Conservation (phyloP, 2,329 filamentous ascomycete genomes). For the Colletotrichum sp. region DNA sequence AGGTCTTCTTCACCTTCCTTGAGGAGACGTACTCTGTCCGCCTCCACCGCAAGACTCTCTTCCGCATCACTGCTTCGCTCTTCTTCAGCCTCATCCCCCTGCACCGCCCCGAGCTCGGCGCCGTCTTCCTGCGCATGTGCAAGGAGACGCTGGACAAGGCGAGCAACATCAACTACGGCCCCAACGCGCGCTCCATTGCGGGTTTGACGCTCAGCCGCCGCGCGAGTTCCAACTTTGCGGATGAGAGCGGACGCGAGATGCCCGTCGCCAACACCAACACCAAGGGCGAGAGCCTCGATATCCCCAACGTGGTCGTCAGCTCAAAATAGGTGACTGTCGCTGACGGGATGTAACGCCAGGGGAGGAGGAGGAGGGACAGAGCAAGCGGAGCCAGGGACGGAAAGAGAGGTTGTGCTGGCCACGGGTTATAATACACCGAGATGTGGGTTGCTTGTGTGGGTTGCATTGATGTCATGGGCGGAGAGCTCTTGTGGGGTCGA, state of each 20-base stretch:
- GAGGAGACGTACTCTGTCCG: conserved; percentile 27
- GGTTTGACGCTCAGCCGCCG: conserved; percentile 13
- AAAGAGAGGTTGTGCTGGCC: not conserved
- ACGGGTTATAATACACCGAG: not conserved
- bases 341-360: not conserved
- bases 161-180: conserved; percentile 23
- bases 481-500: not conserved
- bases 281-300: conserved; percentile 8
- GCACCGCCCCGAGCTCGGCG: conserved; percentile 28
- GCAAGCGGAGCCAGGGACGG: not conserved
- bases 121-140: conserved; percentile 30
- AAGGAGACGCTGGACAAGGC: conserved; percentile 30
- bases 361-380: not conserved
- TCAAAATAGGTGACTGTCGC: not conserved
- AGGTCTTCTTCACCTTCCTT: conserved; percentile 30
- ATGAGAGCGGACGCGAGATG: conserved; percentile 20
- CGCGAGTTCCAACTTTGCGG: conserved; percentile 20
- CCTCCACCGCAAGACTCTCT: conserved; percentile 33
- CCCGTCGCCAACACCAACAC: conserved; percentile 1
- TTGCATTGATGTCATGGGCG: conserved; percentile 6
- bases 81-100: conserved; percentile 34
- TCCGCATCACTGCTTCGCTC: conserved; percentile 32
- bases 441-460: not conserved
- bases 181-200: conserved; percentile 15
- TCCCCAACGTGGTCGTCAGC: conserved; percentile 14